Base-by-base conservation (phyloP, 805 yeast species). In the Yamadazyma sp. region DNA sequence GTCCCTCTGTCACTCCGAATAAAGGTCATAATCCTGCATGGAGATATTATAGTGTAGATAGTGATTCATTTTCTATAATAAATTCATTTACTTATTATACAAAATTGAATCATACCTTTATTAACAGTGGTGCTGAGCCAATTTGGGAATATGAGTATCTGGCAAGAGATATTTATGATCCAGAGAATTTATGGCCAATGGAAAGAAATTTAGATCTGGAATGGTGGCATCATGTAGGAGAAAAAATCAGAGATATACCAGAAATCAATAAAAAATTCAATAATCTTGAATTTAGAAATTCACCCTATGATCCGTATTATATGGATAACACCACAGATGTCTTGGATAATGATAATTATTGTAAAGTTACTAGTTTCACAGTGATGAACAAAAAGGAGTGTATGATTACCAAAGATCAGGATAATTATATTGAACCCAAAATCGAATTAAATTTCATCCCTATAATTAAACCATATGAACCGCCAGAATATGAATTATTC, bases 21-120 rank as follows among this genome's bases (percentile, higher is more conserved):
- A 56, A 64, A 4, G 69, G 75, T 30, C 67, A 73, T 45, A 82
- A 82, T 52, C 89, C 89, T 5, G 70, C 78, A 13, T 82, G 86
- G 84, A 71, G 86, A 53, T 80, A 79, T 58, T 82, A 81, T 48
- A 76, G 75, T 43, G 78, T 82, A 35, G 86, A 82, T 49, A 56
- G 70, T 13, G 58, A 71, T 43, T 69, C 83, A 4, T 80, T 78
- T 58, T 72, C 72, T 43, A 62, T 82, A 36, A 64, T 80, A 70
- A 76, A 82, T 50, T 64, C 81, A 1, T 69, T 56, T 57, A 80
- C 78, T 45, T 78, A 69, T 58, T 80, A 69, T 56, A 69, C 82
- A 10, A 65, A 65, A 40, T 65, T 82, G 43, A 77, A 80, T 49
- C 73, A 71, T 28, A 77, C 83, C 6, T 76, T 70, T 49, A 52